A percentile compares a stretch with the other conserved stretches of the same genome.
phyloP scores from a whole-genome alignment of 2,329 filamentous ascomycete species.

The Xylariaceae sp. region DNA sequence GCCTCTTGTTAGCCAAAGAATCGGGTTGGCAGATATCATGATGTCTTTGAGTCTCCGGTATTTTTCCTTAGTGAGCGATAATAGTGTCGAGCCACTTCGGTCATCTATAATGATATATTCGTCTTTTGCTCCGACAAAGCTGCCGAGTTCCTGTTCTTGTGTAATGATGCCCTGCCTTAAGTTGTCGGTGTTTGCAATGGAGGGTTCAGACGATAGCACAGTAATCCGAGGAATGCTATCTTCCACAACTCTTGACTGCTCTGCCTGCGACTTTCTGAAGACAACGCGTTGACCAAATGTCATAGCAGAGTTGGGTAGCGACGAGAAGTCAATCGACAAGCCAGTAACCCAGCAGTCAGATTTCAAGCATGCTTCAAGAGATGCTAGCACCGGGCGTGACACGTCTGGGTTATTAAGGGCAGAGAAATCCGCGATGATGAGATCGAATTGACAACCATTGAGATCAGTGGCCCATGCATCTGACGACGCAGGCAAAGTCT shows the following conservation, averaged over 20 bases:
- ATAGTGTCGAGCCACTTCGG: conserved; percentile 14
- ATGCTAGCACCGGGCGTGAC: not conserved
- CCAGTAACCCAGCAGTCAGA: conserved; percentile 20
- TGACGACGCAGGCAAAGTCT: not conserved
- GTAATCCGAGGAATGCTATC: not conserved
- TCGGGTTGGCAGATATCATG: conserved; percentile 10
- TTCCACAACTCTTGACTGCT: not conserved
- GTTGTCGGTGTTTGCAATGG: not conserved
- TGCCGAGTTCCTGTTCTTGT: conserved; percentile 3
- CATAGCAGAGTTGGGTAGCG: conserved; percentile 5
- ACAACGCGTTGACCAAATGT: conserved; percentile 11
- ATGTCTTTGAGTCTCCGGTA: conserved; percentile 18
- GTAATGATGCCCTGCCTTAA: conserved; percentile 7
- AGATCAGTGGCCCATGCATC: conserved; percentile 6
- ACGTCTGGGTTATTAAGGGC: not conserved
- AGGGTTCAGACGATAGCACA: conserved; percentile 3
- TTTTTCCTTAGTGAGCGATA: conserved; percentile 10
- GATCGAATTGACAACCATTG: conserved; percentile 8
- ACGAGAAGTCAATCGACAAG: conserved; percentile 4
- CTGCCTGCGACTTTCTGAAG: conserved; percentile 1
- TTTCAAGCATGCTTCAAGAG: conserved; percentile 5
- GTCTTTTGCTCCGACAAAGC: conserved; percentile 8
- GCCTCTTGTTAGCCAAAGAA: conserved; percentile 22
- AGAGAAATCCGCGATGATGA: conserved; percentile 11
- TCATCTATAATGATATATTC: conserved; percentile 20